These are phyloP conservation scores for Pulveroboletus sp. DNA, from an alignment of 1,284 basidiomycete species.

Conservation along the genomic window DNA sequence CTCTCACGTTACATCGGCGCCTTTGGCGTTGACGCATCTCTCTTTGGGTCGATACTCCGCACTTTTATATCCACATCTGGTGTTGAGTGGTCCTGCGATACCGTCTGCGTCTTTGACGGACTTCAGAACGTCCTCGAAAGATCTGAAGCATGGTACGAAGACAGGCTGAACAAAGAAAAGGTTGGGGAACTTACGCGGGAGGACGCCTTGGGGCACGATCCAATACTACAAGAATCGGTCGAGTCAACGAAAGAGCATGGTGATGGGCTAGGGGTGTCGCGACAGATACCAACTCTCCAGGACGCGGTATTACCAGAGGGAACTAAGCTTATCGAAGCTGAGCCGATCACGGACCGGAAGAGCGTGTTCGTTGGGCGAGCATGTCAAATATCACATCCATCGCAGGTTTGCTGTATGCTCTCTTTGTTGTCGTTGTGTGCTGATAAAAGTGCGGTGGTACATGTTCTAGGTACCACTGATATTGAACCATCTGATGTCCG, in stretches of 20 bases:
- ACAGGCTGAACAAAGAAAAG: conserved; percentile 56
- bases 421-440: background rate
- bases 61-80: conserved; percentile 81
- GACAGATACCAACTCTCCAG: conserved; percentile 1
- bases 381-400: conserved; percentile 75
- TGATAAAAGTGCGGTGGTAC: background rate
- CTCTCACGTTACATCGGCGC: conserved; percentile 84
- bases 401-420: conserved; percentile 51
- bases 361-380: conserved; percentile 84
- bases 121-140: conserved; percentile 75
- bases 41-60: conserved; percentile 78
- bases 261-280: conserved; percentile 1
- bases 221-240: conserved; percentile 14
- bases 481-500: conserved; percentile 70
- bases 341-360: conserved; percentile 82
- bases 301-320: conserved; percentile 53
- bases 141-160: conserved; percentile 71
- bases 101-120: conserved; percentile 87
- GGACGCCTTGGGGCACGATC: conserved; percentile 44
- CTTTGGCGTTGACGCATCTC: conserved; percentile 66
- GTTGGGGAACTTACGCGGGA: conserved; percentile 60
- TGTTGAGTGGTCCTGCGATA: conserved; percentile 71
- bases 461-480: conserved; percentile 65
- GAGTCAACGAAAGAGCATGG: conserved; percentile 1
- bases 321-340: conserved; percentile 64